Percentiles rank a stretch among this genome's conserved stretches.
Evolutionary conservation across 257 asterid species (phyloP).

Genomic region (Fraxinus americana): DNA sequence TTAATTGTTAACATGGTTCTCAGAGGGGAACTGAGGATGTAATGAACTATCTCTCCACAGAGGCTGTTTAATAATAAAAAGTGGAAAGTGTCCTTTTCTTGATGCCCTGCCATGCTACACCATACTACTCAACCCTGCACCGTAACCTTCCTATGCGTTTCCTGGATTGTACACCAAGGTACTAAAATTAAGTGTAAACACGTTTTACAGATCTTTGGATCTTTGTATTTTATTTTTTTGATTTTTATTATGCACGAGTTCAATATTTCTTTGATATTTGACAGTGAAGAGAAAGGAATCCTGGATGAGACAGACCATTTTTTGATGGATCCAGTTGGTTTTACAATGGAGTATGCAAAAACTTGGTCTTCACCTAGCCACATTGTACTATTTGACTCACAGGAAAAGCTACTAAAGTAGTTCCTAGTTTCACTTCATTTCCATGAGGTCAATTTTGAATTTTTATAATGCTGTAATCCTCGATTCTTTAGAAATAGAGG

Average conservation of each 20-base stretch:
- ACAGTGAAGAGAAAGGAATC: slow-evolving; percentile 66
- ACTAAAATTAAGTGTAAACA: slow-evolving; percentile 7
- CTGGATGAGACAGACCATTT: slow-evolving; percentile 81
- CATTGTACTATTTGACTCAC: slow-evolving; percentile 80
- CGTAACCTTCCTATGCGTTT: slow-evolving; percentile 77
- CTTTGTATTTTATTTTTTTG: slow-evolving; percentile 1
- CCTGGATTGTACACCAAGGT: slow-evolving; percentile 98
- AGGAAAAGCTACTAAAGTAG: slow-evolving; percentile 69
- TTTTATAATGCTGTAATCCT: neutral
- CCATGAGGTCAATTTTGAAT: slow-evolving; percentile 50
- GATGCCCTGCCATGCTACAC: slow-evolving; percentile 94
- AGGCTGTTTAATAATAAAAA: slow-evolving; percentile 57
- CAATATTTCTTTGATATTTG: slow-evolving; percentile 2
- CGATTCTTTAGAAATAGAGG: neutral
- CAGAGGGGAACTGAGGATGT: slow-evolving; percentile 97
- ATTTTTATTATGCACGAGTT: neutral
- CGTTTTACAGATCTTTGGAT: neutral
- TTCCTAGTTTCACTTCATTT: slow-evolving; percentile 61
- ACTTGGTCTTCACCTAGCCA: slow-evolving; percentile 83
- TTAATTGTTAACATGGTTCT: slow-evolving; percentile 15
- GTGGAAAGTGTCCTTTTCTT: slow-evolving; percentile 71
- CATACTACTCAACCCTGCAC: slow-evolving; percentile 90
- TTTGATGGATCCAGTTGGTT: slow-evolving; percentile 64
- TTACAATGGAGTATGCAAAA: slow-evolving; percentile 43
- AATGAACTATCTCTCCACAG: slow-evolving; percentile 73